Conservation (phyloP, 2,329 filamentous ascomycete genomes). For the Lecanosticta acicola region DNA sequence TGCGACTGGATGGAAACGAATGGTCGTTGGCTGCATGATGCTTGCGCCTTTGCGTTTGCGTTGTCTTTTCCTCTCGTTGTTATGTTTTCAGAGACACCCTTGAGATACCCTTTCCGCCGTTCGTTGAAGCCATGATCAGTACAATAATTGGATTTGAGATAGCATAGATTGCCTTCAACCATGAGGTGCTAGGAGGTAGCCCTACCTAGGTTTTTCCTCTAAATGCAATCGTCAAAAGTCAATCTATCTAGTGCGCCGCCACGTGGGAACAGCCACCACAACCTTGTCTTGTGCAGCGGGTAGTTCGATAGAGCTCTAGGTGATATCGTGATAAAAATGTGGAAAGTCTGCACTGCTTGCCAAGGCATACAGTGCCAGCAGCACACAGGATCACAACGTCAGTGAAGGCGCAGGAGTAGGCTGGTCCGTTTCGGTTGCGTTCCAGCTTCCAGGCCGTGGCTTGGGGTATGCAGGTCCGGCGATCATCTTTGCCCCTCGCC, state of each 20-base stretch:
- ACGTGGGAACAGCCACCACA: no score
- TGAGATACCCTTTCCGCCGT: background rate
- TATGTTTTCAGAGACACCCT: background rate
- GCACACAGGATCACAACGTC: background rate
- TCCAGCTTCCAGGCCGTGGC: background rate
- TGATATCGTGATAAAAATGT: no score
- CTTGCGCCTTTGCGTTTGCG: background rate
- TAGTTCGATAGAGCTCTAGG: no score
- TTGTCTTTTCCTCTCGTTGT: background rate
- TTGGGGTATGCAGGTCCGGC: background rate
- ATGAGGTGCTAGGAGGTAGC: no score
- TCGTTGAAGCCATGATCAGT: background rate
- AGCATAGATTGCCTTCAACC: background rate
- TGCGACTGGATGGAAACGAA: conserved; percentile 15
- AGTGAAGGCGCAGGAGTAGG: background rate
- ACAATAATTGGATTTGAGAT: background rate
- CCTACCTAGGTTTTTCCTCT: no score
- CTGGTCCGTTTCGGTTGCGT: no score
- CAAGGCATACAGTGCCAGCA: no score
- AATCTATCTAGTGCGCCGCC: background rate
- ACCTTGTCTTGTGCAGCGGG: no score
- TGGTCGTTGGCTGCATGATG: background rate
- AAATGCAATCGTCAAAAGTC: background rate
- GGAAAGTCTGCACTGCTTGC: no score
- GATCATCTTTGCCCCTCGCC: background rate